phyloP scores from a whole-genome alignment of 441 rosid genomes.

The Lepidium campestre region DNA sequence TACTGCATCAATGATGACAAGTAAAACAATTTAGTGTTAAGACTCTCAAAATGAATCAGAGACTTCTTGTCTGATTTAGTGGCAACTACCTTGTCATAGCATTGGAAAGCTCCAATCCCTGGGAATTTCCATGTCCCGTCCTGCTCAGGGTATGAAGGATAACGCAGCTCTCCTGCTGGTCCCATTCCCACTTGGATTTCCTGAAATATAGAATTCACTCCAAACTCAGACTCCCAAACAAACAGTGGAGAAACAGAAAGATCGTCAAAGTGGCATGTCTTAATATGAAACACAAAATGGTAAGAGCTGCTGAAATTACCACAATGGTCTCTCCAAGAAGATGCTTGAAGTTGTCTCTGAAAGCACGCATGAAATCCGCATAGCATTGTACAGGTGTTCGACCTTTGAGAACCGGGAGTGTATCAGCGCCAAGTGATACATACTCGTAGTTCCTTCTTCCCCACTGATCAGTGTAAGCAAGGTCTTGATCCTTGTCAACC shows the following conservation, averaged over 20 bases:
- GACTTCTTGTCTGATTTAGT: neutral
- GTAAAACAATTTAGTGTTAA: neutral
- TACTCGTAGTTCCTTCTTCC: conserved; percentile 84
- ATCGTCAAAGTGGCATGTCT: neutral
- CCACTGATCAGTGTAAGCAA: conserved; percentile 94
- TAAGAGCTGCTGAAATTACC: conserved; percentile 34
- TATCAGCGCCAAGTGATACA: conserved; percentile 82
- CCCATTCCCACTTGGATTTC: conserved; percentile 99
- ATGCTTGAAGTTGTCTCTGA: conserved; percentile 68
- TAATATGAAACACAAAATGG: neutral
- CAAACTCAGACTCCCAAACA: neutral
- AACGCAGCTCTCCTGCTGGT: conserved; percentile 91
- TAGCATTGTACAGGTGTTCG: conserved; percentile 85
- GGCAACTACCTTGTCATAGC: conserved; percentile 67
- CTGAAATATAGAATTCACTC: conserved; percentile 30
- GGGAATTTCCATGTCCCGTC: conserved; percentile 90
- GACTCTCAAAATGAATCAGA: neutral
- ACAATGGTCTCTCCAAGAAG: conserved; percentile 83
- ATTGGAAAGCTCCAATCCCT: conserved; percentile 92
- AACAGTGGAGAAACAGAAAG: neutral
- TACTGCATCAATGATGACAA: conserved; percentile 41
- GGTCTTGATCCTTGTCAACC: conserved; percentile 55
- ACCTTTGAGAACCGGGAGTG: conserved; percentile 72
- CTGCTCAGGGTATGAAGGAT: conserved; percentile 84
- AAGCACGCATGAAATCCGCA: conserved; percentile 84